These are phyloP conservation scores for Rhypophila decipiens DNA, from an alignment of 495 filamentous ascomycete genomes.

Conservation along the genomic window DNA sequence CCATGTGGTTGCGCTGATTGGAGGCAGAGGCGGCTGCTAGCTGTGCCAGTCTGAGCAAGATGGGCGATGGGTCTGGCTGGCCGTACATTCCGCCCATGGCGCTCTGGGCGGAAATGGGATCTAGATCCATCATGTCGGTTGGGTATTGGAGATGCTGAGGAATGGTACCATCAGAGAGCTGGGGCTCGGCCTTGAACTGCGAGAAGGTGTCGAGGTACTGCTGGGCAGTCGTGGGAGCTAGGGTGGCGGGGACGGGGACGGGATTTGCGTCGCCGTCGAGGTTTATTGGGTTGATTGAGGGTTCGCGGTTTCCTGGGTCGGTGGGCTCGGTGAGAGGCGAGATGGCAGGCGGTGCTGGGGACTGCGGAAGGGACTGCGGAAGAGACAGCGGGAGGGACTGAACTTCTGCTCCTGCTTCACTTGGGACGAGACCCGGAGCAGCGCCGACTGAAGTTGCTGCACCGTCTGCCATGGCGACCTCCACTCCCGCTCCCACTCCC, in stretches of 20 bases:
- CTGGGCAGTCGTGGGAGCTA: background rate
- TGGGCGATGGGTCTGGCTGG: background rate
- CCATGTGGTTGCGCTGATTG: constrained; percentile 7
- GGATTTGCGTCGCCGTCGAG: background rate
- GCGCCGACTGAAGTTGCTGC: background rate
- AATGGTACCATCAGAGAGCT: background rate
- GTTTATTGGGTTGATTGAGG: constrained; percentile 5
- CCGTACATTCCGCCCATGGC: no score
- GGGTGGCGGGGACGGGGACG: background rate
- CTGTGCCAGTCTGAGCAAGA: constrained; percentile 22
- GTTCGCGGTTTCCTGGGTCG: constrained; percentile 22
- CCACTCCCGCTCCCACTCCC: no score
- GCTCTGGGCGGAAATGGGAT: background rate
- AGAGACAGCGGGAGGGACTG: background rate
- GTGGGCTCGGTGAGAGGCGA: constrained; percentile 27
- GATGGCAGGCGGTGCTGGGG: constrained; percentile 27
- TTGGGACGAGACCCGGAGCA: background rate
- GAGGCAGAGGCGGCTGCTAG: constrained; percentile 12
- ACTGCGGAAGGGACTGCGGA: constrained; percentile 6
- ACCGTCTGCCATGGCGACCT: no score
- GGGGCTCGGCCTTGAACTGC: background rate
- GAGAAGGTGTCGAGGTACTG: background rate
- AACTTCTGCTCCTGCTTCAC: background rate
- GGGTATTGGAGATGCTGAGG: no score
- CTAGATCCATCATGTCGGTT: background rate